These are phyloP conservation scores for Fusarium euwallaceae DNA, from an alignment of 2,329 filamentous ascomycete genomes.

Conservation along the genomic window DNA sequence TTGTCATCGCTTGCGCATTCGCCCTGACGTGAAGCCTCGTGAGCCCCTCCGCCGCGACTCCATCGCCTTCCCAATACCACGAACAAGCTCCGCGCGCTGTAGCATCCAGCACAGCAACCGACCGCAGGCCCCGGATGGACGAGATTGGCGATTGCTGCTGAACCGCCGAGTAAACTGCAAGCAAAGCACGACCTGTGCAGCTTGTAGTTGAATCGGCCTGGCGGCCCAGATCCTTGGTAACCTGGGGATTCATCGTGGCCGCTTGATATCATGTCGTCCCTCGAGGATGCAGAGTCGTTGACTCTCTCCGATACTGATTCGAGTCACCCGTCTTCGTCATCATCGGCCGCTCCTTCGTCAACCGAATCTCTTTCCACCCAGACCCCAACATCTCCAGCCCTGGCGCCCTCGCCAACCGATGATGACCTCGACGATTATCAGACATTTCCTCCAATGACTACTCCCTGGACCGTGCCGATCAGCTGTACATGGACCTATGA, in stretches of 20 bases:
- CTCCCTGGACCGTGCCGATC: constrained; percentile 52
- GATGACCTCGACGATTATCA: constrained; percentile 38
- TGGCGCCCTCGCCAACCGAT: constrained; percentile 34
- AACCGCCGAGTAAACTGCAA: constrained; percentile 43
- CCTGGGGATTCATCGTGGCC: constrained; percentile 15
- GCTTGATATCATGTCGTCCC: constrained; percentile 33
- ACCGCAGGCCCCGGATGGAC: constrained; percentile 40
- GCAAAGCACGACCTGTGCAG: constrained; percentile 30
- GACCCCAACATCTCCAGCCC: constrained; percentile 23
- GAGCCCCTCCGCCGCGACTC: constrained; percentile 3
- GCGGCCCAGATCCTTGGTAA: constrained; percentile 14
- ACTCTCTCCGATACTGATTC: constrained; percentile 23
- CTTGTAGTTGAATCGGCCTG: constrained; percentile 37
- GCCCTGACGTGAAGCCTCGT: constrained; percentile 25
- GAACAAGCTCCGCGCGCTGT: constrained; percentile 12
- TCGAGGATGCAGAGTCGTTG: constrained; percentile 25
- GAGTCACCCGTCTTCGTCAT: constrained; percentile 19
- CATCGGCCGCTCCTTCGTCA: constrained; percentile 34
- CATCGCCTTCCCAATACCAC: constrained; percentile 8
- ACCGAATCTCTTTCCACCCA: constrained; percentile 31
- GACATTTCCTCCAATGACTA: constrained; percentile 54
- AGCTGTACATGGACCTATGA: constrained; percentile 58
- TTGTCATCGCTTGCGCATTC: constrained; percentile 24
- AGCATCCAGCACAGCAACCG: constrained; percentile 7
- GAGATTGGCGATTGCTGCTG: constrained; percentile 32